phyloP scores from a whole-genome alignment of 2,329 filamentous ascomycete genomes.

The Acrocalymma vagum region DNA sequence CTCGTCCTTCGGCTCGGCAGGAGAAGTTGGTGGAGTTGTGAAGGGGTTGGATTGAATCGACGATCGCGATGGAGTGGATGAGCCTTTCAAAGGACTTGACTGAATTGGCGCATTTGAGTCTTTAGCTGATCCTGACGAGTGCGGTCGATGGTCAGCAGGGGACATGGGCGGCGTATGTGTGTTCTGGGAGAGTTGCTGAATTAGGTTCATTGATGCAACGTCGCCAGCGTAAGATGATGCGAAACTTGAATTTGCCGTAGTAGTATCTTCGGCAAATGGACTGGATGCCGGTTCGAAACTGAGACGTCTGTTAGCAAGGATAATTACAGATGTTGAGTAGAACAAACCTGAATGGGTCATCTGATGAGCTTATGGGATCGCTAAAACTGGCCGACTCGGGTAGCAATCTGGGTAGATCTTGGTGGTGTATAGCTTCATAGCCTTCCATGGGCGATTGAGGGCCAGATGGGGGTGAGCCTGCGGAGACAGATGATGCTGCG shows the following conservation, averaged over 20 bases:
- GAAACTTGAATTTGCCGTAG: conserved; percentile 34
- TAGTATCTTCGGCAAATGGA: conserved; percentile 32
- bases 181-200: conserved; percentile 45
- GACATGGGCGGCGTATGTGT: conserved; percentile 49
- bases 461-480: conserved; percentile 43
- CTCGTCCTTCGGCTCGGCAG: conserved; percentile 40
- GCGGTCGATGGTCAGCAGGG: conserved; percentile 38
- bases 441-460: conserved; percentile 34
- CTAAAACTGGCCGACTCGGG: conserved; percentile 36
- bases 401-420: conserved; percentile 26
- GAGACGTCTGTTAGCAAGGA: conserved; percentile 20
- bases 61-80: conserved; percentile 42
- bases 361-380: conserved; percentile 33
- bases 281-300: conserved; percentile 43
- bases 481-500: conserved; percentile 42
- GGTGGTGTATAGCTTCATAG: conserved; percentile 30
- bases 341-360: conserved; percentile 44
- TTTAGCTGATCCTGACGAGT: conserved; percentile 32
- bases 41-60: conserved; percentile 47
- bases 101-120: conserved; percentile 24
- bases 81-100: conserved; percentile 34
- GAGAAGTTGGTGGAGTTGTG: conserved; percentile 48
- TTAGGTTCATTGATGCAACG: conserved; percentile 40
- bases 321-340: background rate
- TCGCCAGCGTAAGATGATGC: conserved; percentile 38